Conservation (phyloP, 768 basidiomycete genomes). For the Mycena polygramma region DNA sequence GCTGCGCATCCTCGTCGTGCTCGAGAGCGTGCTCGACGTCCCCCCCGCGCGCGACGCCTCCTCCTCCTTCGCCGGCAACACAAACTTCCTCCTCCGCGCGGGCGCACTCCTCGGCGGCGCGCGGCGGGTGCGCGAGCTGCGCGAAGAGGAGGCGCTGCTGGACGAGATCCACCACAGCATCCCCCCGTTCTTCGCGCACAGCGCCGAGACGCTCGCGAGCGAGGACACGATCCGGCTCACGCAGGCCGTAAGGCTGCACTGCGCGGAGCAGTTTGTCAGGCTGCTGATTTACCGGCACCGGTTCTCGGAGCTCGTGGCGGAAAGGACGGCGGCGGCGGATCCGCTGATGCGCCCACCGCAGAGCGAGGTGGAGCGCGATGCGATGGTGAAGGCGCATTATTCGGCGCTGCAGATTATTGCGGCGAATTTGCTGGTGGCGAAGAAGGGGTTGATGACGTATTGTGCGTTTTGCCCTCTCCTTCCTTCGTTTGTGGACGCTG, state of each 20-base stretch:
- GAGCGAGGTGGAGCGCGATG: conserved; percentile 79
- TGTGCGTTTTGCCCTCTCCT: conserved; percentile 67
- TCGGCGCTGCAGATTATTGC: conserved; percentile 87
- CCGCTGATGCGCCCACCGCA: conserved; percentile 63
- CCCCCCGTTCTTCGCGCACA: conserved; percentile 85
- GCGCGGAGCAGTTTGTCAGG: conserved; percentile 88
- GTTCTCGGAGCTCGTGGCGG: conserved; percentile 82
- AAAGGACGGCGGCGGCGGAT: conserved; percentile 63
- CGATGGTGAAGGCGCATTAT: conserved; percentile 80
- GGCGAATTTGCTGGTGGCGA: conserved; percentile 86
- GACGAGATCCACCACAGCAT: conserved; percentile 83
- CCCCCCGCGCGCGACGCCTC: conserved; percentile 69
- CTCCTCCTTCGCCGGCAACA: too few relatives aligned
- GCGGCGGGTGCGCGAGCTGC: conserved; percentile 72
- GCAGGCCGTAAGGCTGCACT: conserved; percentile 89
- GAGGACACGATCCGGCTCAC: conserved; percentile 92
- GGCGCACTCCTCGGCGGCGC: conserved; percentile 76
- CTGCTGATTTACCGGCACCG: conserved; percentile 92
- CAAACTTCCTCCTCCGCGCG: conserved; percentile 84
- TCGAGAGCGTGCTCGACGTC: conserved; percentile 90
- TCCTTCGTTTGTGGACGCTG: too few relatives aligned
- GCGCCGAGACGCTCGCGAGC: conserved; percentile 82
- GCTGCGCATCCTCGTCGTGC: conserved; percentile 85
- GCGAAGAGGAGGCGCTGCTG: conserved; percentile 84
- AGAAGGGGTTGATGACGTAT: conserved; percentile 94